A percentile compares a stretch with the other conserved stretches of the same genome.
These are phyloP conservation scores for Ceratorhiza oryzae-sativae DNA, from an alignment of 1,284 basidiomycete genomes.

Conservation along the genomic window DNA sequence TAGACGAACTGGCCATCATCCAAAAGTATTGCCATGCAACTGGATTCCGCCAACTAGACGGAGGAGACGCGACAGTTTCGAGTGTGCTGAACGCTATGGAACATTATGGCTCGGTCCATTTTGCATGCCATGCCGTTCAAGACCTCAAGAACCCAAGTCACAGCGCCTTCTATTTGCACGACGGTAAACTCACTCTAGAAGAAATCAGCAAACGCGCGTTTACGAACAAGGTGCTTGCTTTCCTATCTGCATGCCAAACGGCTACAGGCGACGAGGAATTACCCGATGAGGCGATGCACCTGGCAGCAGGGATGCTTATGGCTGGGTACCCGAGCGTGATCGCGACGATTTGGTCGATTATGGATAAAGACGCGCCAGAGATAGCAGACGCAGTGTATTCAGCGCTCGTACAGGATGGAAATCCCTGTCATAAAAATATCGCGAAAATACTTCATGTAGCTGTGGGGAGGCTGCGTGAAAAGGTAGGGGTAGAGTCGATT, in stretches of 20 bases:
- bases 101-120: slow-evolving; percentile 34
- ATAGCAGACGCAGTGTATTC: slow-evolving; percentile 8
- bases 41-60: not conserved
- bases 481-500: not conserved
- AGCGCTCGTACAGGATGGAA: not conserved
- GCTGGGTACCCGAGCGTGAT: slow-evolving; percentile 27
- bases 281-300: slow-evolving; percentile 2
- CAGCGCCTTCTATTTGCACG: slow-evolving; percentile 28
- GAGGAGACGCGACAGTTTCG: not conserved
- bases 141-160: slow-evolving; percentile 9
- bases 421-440: not conserved
- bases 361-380: slow-evolving; percentile 18
- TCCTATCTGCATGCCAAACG: not conserved
- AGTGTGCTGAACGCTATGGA: slow-evolving; percentile 7
- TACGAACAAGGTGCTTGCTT: slow-evolving; percentile 3
- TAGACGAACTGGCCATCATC: slow-evolving; percentile 28
- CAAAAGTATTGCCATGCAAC: not conserved
- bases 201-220: not conserved
- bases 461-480: slow-evolving; percentile 6
- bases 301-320: slow-evolving; percentile 9
- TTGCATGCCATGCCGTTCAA: slow-evolving; percentile 38
- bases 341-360: slow-evolving; percentile 28
- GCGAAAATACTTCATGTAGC: slow-evolving; percentile 17
- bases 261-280: slow-evolving; percentile 6
- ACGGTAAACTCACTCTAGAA: slow-evolving; percentile 28